These are phyloP conservation scores for Phialophora tarda DNA, from an alignment of 2,329 filamentous ascomycete genomes.

Conservation along the genomic window DNA sequence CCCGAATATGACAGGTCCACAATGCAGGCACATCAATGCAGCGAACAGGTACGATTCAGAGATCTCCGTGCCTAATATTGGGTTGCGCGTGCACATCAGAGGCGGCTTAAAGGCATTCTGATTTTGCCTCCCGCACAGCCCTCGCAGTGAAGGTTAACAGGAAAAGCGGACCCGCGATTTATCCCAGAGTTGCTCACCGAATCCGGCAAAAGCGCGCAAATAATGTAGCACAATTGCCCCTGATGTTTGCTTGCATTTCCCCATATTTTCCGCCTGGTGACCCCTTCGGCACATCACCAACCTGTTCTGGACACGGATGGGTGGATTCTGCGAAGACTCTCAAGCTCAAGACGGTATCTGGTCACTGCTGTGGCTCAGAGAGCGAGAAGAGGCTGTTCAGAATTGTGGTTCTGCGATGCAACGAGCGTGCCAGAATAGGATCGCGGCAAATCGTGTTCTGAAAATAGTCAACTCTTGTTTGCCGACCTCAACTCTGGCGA, in stretches of 20 bases:
- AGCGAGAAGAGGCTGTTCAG: background rate
- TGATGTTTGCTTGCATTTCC: conserved; percentile 34
- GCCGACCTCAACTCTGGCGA: conserved; percentile 14
- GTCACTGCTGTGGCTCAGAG: background rate
- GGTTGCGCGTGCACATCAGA: conserved; percentile 3
- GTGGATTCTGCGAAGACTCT: background rate
- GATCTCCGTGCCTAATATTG: background rate
- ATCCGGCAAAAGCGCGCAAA: conserved; percentile 9
- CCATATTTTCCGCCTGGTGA: conserved; percentile 28
- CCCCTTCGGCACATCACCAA: conserved; percentile 19
- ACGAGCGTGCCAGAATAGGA: background rate
- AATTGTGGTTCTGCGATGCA: background rate
- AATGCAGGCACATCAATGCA: conserved; percentile 7
- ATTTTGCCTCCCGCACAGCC: background rate
- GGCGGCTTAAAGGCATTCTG: background rate
- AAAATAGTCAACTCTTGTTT: conserved; percentile 18
- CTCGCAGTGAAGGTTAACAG: conserved; percentile 1
- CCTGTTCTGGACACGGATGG: conserved; percentile 4
- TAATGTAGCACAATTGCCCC: conserved; percentile 28
- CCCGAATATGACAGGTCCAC: conserved; percentile 29
- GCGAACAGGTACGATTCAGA: conserved; percentile 15
- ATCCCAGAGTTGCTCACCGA: conserved; percentile 13
- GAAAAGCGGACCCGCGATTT: conserved; percentile 21
- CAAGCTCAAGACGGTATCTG: background rate
- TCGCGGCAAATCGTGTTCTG: conserved; percentile 1